Base-by-base conservation (phyloP, 2,329 filamentous ascomycete species). In the Juglanconis sp. region DNA sequence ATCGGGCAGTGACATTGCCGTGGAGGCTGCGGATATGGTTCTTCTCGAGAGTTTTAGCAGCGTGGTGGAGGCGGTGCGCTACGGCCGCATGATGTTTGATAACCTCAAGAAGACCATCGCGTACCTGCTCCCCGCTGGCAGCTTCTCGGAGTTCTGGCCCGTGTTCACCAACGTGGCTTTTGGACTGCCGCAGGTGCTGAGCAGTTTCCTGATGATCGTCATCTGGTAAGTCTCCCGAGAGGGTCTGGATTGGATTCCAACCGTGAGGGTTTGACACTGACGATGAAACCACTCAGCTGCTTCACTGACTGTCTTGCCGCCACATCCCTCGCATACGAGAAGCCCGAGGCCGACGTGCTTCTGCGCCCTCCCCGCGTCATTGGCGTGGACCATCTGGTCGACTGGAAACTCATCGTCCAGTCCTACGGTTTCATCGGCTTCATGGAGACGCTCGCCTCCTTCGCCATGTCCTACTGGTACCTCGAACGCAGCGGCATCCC, bases 11-110 rank as follows among this genome's bases (percentile, higher is more conserved):
- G 92, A 96, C 69, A 89, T 96, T 40, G 92, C 92, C 4, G 87
- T 95, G 64, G 89, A 89, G 56, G 89, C 90, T 0, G 90, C 91
- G 0, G 88, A 89, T 57, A 95, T 96, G 79, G 88, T 96, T 32
- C 81, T 96, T 2, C 80, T 96, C 5, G 89, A 92, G 56, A 86
- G 84, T 0, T 92, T 93, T 68, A 81, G 84, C 0, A 88, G 87
- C 1, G 83, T 93, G 36, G 85, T 92, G 5, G 83, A 89, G 68
- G 90, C 89, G 1, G 84, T 92, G 2, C 79, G 86, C 64, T 91
- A 88, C 61, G 89, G 89, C 0, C 82, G 89, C 13, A 83, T 90
- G 5, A 87, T 92, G n/a, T 92, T 90, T 72, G 87, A 92, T 71
- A 92, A 92, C 67, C 74, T 92, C 54, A 89, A 90, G 71, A 92